Evolutionary conservation across 2,329 filamentous ascomycete species (phyloP).

Genomic region (Colletotrichum tofieldiae): DNA sequence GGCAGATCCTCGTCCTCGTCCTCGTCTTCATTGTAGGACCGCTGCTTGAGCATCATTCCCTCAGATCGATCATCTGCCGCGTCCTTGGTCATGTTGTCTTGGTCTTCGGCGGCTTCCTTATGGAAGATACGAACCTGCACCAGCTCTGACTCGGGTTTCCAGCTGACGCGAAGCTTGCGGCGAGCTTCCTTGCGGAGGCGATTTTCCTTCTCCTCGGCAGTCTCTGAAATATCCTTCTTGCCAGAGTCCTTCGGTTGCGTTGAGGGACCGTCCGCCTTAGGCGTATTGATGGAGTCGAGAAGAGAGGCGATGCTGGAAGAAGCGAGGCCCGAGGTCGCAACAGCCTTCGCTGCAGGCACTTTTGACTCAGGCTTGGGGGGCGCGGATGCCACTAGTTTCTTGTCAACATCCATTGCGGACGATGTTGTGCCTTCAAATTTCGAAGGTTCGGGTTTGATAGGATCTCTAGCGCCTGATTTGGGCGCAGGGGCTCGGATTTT

Average conservation of each 20-base stretch:
- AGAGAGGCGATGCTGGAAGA: constrained; percentile 69
- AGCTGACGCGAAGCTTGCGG: constrained; percentile 78
- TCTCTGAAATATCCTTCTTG: constrained; percentile 69
- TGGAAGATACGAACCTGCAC: constrained; percentile 79
- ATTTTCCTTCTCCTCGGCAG: constrained; percentile 76
- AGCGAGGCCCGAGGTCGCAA: constrained; percentile 53
- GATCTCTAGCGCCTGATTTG: constrained; percentile 51
- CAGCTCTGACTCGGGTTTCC: constrained; percentile 78
- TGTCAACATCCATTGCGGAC: constrained; percentile 43
- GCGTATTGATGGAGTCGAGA: constrained; percentile 65
- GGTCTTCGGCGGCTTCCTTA: constrained; percentile 80
- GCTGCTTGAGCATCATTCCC: constrained; percentile 77
- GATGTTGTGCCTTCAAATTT: constrained; percentile 42
- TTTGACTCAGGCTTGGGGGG: constrained; percentile 48
- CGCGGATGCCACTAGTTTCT: constrained; percentile 39
- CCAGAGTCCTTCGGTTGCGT: constrained; percentile 64
- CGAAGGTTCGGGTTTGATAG: constrained; percentile 44
- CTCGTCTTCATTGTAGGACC: constrained; percentile 63
- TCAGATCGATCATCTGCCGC: constrained; percentile 81
- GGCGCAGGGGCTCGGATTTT: constrained; percentile 61
- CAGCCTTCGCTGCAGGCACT: constrained; percentile 48
- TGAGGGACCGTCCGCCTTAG: constrained; percentile 62
- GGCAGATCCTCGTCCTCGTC: constrained; percentile 71
- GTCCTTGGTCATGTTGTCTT: constrained; percentile 79
- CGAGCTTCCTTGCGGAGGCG: constrained; percentile 81